Evolutionary conservation across 805 yeast species (phyloP).

Genomic region (Monosporozyma yasuniensis): DNA sequence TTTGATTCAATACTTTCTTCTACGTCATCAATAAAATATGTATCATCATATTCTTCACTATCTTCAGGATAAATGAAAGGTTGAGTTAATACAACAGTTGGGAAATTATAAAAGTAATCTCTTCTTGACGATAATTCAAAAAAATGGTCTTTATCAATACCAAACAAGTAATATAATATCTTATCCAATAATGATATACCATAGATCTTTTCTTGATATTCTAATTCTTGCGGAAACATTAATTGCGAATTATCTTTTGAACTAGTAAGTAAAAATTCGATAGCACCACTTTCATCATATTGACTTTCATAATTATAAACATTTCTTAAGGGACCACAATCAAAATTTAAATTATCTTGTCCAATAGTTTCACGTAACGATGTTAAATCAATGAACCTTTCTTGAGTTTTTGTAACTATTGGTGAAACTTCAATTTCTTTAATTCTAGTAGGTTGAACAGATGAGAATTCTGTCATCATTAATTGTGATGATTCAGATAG

Average conservation of each 20-base stretch:
- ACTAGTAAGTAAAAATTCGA: conserved; percentile 13
- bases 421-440: background rate
- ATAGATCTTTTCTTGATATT: conserved; percentile 14
- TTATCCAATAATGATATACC: conserved; percentile 11
- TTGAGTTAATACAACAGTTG: conserved; percentile 4
- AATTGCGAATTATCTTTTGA: conserved; percentile 7
- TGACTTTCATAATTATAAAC: conserved; percentile 16
- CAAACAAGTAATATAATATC: conserved; percentile 18
- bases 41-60: background rate
- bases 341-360: conserved; percentile 3
- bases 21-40: background rate
- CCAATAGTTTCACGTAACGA: background rate
- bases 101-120: conserved; percentile 12
- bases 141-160: conserved; percentile 20
- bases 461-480: background rate
- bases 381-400: background rate
- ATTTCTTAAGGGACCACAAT: conserved; percentile 17
- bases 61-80: conserved; percentile 8
- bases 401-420: background rate
- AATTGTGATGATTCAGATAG: conserved; percentile 1
- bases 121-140: conserved; percentile 19
- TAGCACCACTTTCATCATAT: conserved; percentile 16
- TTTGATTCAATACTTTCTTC: background rate
- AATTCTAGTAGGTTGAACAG: background rate
- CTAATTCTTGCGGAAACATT: conserved; percentile 21